Conservation (phyloP, 2,329 filamentous ascomycete species). For the Colletotrichum eremochloae region DNA sequence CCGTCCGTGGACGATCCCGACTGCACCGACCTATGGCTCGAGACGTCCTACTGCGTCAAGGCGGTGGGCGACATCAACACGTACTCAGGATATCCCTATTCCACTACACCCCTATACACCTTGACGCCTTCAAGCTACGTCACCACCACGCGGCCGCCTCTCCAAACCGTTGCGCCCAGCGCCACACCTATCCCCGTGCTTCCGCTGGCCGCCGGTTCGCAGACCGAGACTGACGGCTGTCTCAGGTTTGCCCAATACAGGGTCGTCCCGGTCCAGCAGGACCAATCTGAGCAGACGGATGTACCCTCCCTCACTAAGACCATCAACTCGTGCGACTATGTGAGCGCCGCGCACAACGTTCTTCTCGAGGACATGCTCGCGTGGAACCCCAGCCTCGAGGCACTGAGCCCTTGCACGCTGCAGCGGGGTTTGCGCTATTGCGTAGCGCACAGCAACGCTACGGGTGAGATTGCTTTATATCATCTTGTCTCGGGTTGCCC, state of each 20-base stretch:
- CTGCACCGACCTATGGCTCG: not conserved
- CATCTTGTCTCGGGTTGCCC: no score
- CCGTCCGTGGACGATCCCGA: not conserved
- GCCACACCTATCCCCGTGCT: not conserved
- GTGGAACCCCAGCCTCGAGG: no score
- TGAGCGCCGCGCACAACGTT: no score
- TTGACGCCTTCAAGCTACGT: not conserved
- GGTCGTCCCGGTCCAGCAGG: no score
- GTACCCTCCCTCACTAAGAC: no score
- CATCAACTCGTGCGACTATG: no score
- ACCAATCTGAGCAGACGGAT: no score
- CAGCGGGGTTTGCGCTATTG: no score
- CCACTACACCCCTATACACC: not conserved
- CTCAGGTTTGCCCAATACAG: not conserved
- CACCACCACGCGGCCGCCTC: not conserved
- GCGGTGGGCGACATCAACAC: not conserved
- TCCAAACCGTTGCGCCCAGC: not conserved
- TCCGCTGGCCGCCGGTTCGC: not conserved
- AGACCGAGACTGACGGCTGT: not conserved
- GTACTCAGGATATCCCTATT: not conserved
- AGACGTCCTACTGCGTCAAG: not conserved
- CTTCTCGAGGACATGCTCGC: no score
- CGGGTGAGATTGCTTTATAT: no score
- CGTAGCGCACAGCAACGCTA: no score
- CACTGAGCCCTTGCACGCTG: no score